phyloP scores from a whole-genome alignment of 768 basidiomycete species.

The Tylopilus sp. region DNA sequence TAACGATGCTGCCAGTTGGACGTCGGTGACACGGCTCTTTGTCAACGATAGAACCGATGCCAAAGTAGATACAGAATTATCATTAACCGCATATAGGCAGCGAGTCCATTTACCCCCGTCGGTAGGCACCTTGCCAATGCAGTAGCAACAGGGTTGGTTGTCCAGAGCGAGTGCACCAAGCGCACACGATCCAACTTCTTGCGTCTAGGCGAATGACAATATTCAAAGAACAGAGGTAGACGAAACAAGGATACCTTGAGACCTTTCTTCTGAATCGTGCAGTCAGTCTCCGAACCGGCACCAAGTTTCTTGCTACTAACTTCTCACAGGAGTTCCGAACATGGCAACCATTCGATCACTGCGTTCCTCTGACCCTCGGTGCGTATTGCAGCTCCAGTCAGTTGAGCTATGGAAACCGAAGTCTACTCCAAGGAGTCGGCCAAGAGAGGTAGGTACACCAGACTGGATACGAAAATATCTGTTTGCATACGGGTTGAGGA shows the following conservation, averaged over 20 bases:
- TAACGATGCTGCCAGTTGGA: slow-evolving; percentile 67
- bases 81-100: slow-evolving; percentile 2
- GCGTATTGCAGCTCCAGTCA: slow-evolving; percentile 53
- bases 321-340: slow-evolving; percentile 50
- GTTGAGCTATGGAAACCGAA: slow-evolving; percentile 52
- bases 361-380: slow-evolving; percentile 44
- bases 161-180: slow-evolving; percentile 67
- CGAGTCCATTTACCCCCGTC: slow-evolving; percentile 39
- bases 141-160: slow-evolving; percentile 41
- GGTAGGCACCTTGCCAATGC: slow-evolving; percentile 42
- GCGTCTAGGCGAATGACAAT: slow-evolving; percentile 38
- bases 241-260: slow-evolving; percentile 45
- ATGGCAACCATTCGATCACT: slow-evolving; percentile 63
- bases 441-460: slow-evolving; percentile 63
- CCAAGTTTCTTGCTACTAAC: slow-evolving; percentile 51
- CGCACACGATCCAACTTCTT: slow-evolving; percentile 63
- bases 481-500: neutral
- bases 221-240: neutral
- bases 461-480: slow-evolving; percentile 32
- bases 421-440: slow-evolving; percentile 40
- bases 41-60: slow-evolving; percentile 46
- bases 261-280: slow-evolving; percentile 49
- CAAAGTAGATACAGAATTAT: slow-evolving; percentile 25
- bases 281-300: slow-evolving; percentile 46
- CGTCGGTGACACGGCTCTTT: slow-evolving; percentile 56